Conservation (phyloP, 768 basidiomycete genomes). For the Cytidiella melzeri region DNA sequence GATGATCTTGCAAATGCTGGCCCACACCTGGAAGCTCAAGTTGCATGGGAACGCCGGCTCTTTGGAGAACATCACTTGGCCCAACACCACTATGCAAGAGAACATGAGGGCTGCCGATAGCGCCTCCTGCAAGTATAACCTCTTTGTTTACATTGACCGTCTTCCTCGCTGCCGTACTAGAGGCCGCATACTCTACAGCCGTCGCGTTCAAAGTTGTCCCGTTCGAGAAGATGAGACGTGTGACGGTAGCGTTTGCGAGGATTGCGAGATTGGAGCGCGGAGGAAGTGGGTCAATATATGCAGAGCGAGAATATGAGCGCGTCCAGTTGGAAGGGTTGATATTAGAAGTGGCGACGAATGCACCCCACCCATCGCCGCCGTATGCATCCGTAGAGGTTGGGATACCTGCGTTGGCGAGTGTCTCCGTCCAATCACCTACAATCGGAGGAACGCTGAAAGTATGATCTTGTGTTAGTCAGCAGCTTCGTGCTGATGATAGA, state of each 20-base stretch:
- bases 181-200: slow-evolving; percentile 43
- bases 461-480: background rate
- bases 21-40: slow-evolving; percentile 55
- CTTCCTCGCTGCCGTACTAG: slow-evolving; percentile 25
- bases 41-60: slow-evolving; percentile 38
- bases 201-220: slow-evolving; percentile 33
- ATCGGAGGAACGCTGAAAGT: slow-evolving; percentile 38
- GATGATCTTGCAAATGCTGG: slow-evolving; percentile 52
- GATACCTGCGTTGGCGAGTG: slow-evolving; percentile 41
- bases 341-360: slow-evolving; percentile 48
- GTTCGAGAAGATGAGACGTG: slow-evolving; percentile 40
- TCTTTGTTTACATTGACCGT: slow-evolving; percentile 55
- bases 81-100: slow-evolving; percentile 56
- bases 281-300: slow-evolving; percentile 60
- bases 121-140: slow-evolving; percentile 46
- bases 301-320: slow-evolving; percentile 57
- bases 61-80: slow-evolving; percentile 42
- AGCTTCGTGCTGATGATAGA: no score
- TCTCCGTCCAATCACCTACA: slow-evolving; percentile 50
- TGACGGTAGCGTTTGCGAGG: slow-evolving; percentile 53
- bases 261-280: slow-evolving; percentile 60
- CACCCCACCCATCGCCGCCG: slow-evolving; percentile 43
- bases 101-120: slow-evolving; percentile 47
- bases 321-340: slow-evolving; percentile 63
- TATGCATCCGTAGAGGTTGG: slow-evolving; percentile 35